Conservation (phyloP, 2,329 filamentous ascomycete species). For the Alternaria brassicicola region DNA sequence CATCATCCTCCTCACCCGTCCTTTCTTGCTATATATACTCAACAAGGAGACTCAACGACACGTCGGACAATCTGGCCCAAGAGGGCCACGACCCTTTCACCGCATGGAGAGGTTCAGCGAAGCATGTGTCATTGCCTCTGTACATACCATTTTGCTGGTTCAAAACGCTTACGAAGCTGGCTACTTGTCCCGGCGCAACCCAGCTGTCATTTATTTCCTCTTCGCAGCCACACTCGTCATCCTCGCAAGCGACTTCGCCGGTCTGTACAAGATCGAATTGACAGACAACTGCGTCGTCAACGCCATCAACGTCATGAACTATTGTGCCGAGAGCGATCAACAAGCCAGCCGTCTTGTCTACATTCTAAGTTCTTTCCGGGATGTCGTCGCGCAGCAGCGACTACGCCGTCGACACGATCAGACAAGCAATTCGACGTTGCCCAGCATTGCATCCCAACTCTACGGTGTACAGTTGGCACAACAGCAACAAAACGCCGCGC, state of each 20-base stretch:
- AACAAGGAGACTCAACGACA: constrained; percentile 52
- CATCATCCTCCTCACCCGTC: constrained; percentile 67
- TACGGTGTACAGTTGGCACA: constrained; percentile 32
- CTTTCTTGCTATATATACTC: constrained; percentile 67
- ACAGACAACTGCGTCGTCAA: constrained; percentile 48
- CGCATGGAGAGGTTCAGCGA: constrained; percentile 58
- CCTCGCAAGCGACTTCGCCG: constrained; percentile 50
- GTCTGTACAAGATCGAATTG: constrained; percentile 41
- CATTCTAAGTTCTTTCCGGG: constrained; percentile 48
- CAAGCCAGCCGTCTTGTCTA: constrained; percentile 49
- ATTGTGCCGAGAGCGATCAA: constrained; percentile 50
- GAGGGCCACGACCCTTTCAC: constrained; percentile 37
- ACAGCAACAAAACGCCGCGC: constrained; percentile 13
- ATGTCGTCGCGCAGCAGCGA: constrained; percentile 45
- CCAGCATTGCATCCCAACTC: constrained; percentile 44
- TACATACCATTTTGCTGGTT: constrained; percentile 49
- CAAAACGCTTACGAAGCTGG: constrained; percentile 51
- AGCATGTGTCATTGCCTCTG: constrained; percentile 51
- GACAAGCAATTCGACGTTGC: constrained; percentile 30
- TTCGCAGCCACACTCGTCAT: constrained; percentile 51
- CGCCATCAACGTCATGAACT: constrained; percentile 49
- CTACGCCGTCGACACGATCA: constrained; percentile 35
- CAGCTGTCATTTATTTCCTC: constrained; percentile 51
- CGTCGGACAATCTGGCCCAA: constrained; percentile 32
- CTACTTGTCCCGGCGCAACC: constrained; percentile 49